A percentile compares a stretch with the other conserved stretches of the same genome.
phyloP scores from a whole-genome alignment of 768 basidiomycete species.

The Kwoniella bestiolae region DNA sequence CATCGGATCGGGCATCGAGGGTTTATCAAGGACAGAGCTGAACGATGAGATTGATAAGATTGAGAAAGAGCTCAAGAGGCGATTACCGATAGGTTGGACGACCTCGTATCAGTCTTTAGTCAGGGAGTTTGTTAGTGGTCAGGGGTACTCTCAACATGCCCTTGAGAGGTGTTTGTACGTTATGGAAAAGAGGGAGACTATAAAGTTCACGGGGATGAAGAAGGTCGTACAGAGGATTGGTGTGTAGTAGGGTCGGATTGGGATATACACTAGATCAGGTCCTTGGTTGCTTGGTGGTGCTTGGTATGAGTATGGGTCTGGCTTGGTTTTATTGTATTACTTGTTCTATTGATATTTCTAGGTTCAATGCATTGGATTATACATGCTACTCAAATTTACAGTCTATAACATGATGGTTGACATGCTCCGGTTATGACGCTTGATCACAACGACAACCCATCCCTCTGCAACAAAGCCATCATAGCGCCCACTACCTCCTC shows the following conservation, averaged over 20 bases:
- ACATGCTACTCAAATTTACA: too few species aligned
- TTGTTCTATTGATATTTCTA: neutral
- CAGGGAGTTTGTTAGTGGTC: constrained; percentile 89
- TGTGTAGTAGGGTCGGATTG: constrained; percentile 46
- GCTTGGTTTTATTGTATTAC: neutral
- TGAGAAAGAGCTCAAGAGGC: constrained; percentile 78
- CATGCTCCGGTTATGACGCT: too few species aligned
- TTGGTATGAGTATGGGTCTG: neutral
- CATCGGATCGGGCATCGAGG: constrained; percentile 83
- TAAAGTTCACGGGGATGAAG: constrained; percentile 79
- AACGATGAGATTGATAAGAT: constrained; percentile 92
- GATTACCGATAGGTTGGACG: constrained; percentile 92
- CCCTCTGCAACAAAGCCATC: constrained; percentile 58
- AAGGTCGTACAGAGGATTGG: constrained; percentile 63
- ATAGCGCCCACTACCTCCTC: constrained; percentile 63
- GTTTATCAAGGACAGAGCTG: constrained; percentile 83
- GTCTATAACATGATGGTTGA: too few species aligned
- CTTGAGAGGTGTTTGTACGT: constrained; percentile 88
- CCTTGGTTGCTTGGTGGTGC: too few species aligned
- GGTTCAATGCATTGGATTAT: neutral
- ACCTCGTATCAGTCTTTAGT: constrained; percentile 93
- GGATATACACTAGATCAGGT: too few species aligned
- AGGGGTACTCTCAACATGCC: constrained; percentile 86
- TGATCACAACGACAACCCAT: constrained; percentile 48
- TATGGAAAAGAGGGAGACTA: constrained; percentile 92